Conservation (phyloP, 208 protist genomes). For the Crithidia fasciculata region DNA sequence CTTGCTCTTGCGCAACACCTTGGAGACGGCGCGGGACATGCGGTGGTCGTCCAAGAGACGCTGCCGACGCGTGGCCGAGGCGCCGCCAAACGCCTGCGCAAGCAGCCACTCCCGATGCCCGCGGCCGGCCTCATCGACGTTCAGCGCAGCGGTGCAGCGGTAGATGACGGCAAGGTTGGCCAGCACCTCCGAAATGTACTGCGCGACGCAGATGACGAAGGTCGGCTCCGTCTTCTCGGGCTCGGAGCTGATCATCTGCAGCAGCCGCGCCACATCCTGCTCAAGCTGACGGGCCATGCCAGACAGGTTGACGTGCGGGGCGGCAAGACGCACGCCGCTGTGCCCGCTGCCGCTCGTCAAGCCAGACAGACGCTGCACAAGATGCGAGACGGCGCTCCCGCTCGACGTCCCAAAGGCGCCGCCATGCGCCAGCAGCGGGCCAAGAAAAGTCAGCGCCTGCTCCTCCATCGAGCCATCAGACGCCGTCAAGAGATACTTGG, state of each 20-base stretch:
- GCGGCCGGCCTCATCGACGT: conserved; percentile 48
- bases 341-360: conserved; percentile 31
- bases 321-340: conserved; percentile 41
- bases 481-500: conserved; percentile 52
- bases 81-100: conserved; percentile 64
- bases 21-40: conserved; percentile 28
- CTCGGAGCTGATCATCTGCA: conserved; percentile 40
- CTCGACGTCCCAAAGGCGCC: conserved; percentile 9
- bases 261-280: conserved; percentile 49
- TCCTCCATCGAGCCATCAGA: conserved; percentile 42
- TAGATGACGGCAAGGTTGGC: conserved; percentile 77
- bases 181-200: conserved; percentile 75
- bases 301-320: conserved; percentile 73
- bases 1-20: conserved; percentile 33
- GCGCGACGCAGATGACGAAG: conserved; percentile 47
- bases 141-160: conserved; percentile 68
- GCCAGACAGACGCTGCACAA: conserved; percentile 23
- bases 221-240: conserved; percentile 32
- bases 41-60: conserved; percentile 45
- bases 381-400: not conserved
- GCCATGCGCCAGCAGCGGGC: conserved; percentile 44
- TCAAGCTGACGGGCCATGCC: conserved; percentile 51
- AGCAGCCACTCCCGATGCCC: conserved; percentile 79
- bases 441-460: conserved; percentile 50
- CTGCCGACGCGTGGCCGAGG: conserved; percentile 51